Base-by-base conservation (phyloP, 2,329 filamentous ascomycete genomes). In the Emergomyces orientalis region DNA sequence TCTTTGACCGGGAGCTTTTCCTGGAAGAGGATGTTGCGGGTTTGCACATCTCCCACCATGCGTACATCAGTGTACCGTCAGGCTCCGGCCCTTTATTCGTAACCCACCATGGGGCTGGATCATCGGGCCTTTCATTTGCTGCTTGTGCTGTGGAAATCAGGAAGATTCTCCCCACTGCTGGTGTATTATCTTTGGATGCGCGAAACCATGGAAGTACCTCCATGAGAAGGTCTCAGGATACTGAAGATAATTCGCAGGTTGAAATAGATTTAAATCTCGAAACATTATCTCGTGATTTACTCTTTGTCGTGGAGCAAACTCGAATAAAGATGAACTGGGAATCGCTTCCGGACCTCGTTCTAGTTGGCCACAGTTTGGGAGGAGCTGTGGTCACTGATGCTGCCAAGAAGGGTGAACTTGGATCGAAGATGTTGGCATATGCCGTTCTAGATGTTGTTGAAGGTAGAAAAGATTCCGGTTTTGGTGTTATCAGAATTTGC, bases 381-480 rank as follows among this genome's bases (percentile, higher is more conserved):
- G 94, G 94, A 17, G 93, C 93, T 7, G 90, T 97, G 0, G 86
- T 96, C 9, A 95, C 91, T 0, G 86, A 96, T 70, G 80, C 95
- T 62, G 91, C 92, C 14, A 86, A 84, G 70, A 82, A 81, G 22
- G 85, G 85, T 0, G 78, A 81, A 47, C 78, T 96, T 43, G 89
- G 88, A 1, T 74, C 77, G 45, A 82, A 86, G 32, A 74, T 97
- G 1, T 79, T 97, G 19, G 94, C 90, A 25, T 96, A 93, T 75
- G 90, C 87, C 3, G 92, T 97, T 8, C 80, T 99, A 19, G 94
- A 99, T 75, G 91, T 99, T 4, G 94, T 99, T 34, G 94, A 99
- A 76, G 90, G 77, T 77, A 67, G 39, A 64, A 30, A 37, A 57
- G 4, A 54, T 43, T n/a, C 47, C 1, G 17, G 3, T 59, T 47